phyloP scores from a whole-genome alignment of 108 stramenopile genomes.

The Pseudonitzschia multiseries region DNA sequence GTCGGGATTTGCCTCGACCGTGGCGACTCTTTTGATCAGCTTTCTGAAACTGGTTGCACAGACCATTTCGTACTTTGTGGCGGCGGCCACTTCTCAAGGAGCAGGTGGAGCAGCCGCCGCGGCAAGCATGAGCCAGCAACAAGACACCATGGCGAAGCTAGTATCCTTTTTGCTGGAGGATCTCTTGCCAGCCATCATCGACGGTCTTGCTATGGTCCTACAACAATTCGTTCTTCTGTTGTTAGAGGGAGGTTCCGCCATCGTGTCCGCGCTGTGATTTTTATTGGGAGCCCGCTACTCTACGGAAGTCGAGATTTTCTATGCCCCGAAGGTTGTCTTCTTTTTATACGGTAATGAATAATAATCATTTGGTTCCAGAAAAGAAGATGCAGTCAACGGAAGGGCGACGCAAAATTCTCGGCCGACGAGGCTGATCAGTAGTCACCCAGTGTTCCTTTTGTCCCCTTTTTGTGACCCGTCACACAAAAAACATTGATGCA shows the following conservation, averaged over 20 bases:
- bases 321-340: no score
- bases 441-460: no score
- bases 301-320: no score
- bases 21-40: background rate
- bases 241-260: constrained; percentile 2
- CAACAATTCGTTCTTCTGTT: constrained; percentile 8
- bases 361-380: no score
- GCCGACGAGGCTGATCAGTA: no score
- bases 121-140: background rate
- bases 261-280: background rate
- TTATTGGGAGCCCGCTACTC: background rate
- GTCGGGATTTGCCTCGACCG: constrained; percentile 1
- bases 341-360: no score
- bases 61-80: background rate
- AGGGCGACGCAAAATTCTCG: no score
- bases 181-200: constrained; percentile 6
- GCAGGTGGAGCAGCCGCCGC: background rate
- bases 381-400: no score
- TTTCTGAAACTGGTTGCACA: background rate
- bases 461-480: no score
- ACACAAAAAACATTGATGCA: no score
- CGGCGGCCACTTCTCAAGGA: background rate
- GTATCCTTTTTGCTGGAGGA: constrained; percentile 3
- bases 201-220: constrained; percentile 2
- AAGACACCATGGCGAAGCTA: background rate